Conservation (phyloP, 2,329 filamentous ascomycete genomes). For the Aspergillus arachidicola region DNA sequence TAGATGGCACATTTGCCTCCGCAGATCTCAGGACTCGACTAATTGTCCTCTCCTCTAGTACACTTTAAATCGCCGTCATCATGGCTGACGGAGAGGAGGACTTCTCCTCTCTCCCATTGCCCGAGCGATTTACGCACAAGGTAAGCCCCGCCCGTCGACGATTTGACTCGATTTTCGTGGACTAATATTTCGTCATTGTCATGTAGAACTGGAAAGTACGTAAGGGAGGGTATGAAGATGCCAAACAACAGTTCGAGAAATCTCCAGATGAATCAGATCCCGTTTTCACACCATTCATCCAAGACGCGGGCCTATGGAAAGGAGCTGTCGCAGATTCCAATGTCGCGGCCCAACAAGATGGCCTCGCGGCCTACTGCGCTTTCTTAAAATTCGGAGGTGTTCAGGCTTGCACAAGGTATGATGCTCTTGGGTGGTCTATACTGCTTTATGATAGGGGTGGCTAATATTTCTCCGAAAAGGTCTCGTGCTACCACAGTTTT, state of each 20-base stretch:
- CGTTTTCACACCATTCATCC: conserved; percentile 82
- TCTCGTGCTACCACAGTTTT: conserved; percentile 75
- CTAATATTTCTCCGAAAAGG: conserved; percentile 41
- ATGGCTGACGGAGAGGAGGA: conserved; percentile 49
- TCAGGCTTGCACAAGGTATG: conserved; percentile 71
- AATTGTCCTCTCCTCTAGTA: conserved; percentile 7
- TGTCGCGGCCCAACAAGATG: conserved; percentile 94
- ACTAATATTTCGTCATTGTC: conserved; percentile 11
- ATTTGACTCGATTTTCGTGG: not conserved
- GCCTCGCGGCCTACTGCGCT: conserved; percentile 80
- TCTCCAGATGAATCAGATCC: conserved; percentile 84
- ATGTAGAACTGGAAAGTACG: conserved; percentile 88
- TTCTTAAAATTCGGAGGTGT: conserved; percentile 89
- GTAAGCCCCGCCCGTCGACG: conserved; percentile 24
- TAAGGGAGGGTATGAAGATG: conserved; percentile 93
- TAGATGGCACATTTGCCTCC: not conserved
- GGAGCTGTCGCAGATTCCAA: conserved; percentile 91
- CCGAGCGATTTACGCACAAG: conserved; percentile 48
- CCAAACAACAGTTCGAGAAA: conserved; percentile 79
- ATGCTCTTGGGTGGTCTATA: not conserved
- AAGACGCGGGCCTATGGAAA: conserved; percentile 87
- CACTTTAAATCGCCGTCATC: conserved; percentile 18
- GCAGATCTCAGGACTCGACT: conserved; percentile 9
- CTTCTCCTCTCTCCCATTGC: conserved; percentile 46
- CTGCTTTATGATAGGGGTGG: not conserved